Conservation (phyloP, 2,329 filamentous ascomycete species). For the Neopestalotiopsis rosae region DNA sequence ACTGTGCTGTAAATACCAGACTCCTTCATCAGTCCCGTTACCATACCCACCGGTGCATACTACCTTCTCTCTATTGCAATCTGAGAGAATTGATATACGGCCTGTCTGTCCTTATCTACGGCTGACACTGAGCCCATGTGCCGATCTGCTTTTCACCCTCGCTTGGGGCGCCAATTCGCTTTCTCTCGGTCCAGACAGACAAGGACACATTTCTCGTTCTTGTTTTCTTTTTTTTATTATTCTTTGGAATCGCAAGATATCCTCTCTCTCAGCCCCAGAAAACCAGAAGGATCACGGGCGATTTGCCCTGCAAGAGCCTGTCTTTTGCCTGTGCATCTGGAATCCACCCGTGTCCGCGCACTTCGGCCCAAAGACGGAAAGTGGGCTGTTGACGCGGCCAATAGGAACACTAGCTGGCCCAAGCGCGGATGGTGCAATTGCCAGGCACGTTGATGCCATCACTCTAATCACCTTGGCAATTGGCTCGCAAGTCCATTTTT, state of each 20-base stretch:
- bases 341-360: slow-evolving; percentile 8
- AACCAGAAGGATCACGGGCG: neutral
- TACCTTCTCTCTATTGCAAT: neutral
- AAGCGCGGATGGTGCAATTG: slow-evolving; percentile 18
- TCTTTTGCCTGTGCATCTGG: neutral
- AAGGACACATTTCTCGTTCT: neutral
- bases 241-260: slow-evolving; percentile 6
- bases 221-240: neutral
- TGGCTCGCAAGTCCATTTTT: slow-evolving; percentile 1
- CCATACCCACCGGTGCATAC: neutral
- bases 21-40: neutral
- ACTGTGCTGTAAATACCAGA: neutral
- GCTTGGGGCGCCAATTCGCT: neutral
- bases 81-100: neutral
- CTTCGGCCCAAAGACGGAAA: slow-evolving; percentile 17
- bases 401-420: slow-evolving; percentile 4
- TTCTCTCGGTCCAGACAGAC: neutral
- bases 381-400: slow-evolving; percentile 13
- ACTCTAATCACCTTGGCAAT: slow-evolving; percentile 13
- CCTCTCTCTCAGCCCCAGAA: neutral
- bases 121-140: neutral
- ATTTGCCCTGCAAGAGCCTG: no score
- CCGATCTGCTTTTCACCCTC: neutral
- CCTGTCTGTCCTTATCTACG: neutral
- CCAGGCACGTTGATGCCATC: slow-evolving; percentile 17